Percentiles rank a stretch among this genome's conserved stretches.
Conservation (phyloP, 2,329 filamentous ascomycete genomes). For the Trichoderma lentiforme region DNA sequence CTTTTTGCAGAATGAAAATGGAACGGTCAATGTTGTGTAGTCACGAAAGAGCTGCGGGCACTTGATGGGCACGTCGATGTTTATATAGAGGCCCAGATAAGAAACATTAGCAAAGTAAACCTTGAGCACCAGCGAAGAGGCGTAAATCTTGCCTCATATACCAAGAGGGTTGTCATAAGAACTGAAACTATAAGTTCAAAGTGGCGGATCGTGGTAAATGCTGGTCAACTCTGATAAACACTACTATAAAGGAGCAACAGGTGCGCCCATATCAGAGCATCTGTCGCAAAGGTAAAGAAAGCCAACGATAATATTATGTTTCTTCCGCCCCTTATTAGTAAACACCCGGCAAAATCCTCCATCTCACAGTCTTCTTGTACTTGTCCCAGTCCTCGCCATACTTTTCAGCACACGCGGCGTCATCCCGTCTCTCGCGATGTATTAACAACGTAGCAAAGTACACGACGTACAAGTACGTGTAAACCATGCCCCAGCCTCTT, state of each 20-base stretch:
- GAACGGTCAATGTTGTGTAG: neutral
- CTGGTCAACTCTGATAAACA: neutral
- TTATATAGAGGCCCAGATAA: neutral
- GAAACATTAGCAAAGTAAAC: neutral
- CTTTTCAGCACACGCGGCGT: constrained; percentile 81
- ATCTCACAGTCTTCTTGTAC: constrained; percentile 75
- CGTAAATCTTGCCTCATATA: neutral
- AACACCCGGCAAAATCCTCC: constrained; percentile 74
- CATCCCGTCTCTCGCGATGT: constrained; percentile 79
- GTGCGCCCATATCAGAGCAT: neutral
- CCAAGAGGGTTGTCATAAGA: neutral
- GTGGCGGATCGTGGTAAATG: neutral
- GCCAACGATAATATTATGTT: neutral
- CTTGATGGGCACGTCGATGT: neutral
- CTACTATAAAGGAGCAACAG: neutral
- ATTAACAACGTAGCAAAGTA: constrained; percentile 83
- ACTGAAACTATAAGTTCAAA: neutral
- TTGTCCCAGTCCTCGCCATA: constrained; percentile 86
- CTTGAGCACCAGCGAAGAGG: neutral
- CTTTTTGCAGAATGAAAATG: neutral
- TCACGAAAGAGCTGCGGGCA: neutral
- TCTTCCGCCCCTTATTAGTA: constrained; percentile 51
- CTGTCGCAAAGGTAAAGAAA: neutral
- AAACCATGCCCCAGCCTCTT: constrained; percentile 75
- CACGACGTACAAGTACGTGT: constrained; percentile 88